Evolutionary conservation across 306 rosid species (phyloP).

Genomic region (Echinosophora koreensis): DNA sequence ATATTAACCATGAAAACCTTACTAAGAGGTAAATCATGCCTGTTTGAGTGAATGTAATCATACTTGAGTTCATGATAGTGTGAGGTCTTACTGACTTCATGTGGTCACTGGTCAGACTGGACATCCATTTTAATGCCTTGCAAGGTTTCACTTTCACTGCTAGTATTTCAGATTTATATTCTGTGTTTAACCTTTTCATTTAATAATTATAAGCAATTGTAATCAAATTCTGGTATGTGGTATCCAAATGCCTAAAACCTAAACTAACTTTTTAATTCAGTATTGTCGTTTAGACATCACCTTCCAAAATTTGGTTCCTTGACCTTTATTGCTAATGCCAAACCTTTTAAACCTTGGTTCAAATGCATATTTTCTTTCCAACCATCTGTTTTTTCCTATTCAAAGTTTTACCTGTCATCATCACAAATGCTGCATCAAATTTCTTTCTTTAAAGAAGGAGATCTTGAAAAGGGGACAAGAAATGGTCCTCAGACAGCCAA

Average conservation of each 20-base stretch:
- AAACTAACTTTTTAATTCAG: background rate
- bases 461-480: background rate
- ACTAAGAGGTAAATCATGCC: background rate
- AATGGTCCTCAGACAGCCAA: too few relatives aligned
- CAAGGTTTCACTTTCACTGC: constrained; percentile 5
- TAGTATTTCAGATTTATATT: background rate
- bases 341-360: background rate
- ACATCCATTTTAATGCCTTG: background rate
- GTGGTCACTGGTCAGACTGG: background rate
- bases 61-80: background rate
- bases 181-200: background rate
- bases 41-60: background rate
- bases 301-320: background rate
- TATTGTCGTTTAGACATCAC: background rate
- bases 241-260: background rate
- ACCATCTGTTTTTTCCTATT: background rate
- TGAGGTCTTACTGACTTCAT: background rate
- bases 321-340: constrained; percentile 1
- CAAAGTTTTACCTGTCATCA: background rate
- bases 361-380: background rate
- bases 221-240: background rate
- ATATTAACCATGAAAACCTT: background rate
- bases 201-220: background rate
- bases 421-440: background rate
- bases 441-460: background rate